A percentile compares a stretch with the other conserved stretches of the same genome.
phyloP scores from a whole-genome alignment of 306 rosid genomes.

The Trifolium dubium region DNA sequence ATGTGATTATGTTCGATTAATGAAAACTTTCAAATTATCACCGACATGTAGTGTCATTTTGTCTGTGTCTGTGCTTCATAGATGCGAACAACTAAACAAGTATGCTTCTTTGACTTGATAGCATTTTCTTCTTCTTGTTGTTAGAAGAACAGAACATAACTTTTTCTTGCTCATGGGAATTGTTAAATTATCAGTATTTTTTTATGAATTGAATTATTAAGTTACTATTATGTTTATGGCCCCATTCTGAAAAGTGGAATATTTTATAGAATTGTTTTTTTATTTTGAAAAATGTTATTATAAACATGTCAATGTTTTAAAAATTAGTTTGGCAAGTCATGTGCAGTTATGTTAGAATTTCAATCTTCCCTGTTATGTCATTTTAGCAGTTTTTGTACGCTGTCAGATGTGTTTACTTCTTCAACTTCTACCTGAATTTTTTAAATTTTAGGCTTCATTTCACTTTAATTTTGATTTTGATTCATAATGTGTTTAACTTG shows the following conservation, averaged over 20 bases:
- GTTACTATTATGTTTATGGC: not conserved
- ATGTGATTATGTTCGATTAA: no score
- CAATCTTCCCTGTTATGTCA: not conserved
- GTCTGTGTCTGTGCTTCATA: no score
- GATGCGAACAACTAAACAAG: slow-evolving; percentile 17
- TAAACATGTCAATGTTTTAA: not conserved
- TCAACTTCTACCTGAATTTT: not conserved
- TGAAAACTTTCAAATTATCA: no score
- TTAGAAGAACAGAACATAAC: slow-evolving; percentile 2
- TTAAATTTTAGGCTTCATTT: not conserved
- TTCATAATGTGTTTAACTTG: not conserved
- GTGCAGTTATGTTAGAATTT: not conserved
- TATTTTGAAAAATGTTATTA: not conserved
- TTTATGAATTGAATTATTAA: no score
- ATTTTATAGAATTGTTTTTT: not conserved
- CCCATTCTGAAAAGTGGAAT: not conserved
- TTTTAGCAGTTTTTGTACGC: not conserved
- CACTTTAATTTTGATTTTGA: not conserved
- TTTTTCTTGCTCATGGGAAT: not conserved
- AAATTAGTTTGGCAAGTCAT: not conserved
- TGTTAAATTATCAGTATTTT: slow-evolving; percentile 2
- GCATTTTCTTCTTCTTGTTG: slow-evolving; percentile 32
- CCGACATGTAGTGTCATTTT: no score
- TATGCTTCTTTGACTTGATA: slow-evolving; percentile 4
- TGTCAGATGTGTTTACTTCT: not conserved